Base-by-base conservation (phyloP, 352 stramenopile genomes). In the Blastocystis sp. region DNA sequence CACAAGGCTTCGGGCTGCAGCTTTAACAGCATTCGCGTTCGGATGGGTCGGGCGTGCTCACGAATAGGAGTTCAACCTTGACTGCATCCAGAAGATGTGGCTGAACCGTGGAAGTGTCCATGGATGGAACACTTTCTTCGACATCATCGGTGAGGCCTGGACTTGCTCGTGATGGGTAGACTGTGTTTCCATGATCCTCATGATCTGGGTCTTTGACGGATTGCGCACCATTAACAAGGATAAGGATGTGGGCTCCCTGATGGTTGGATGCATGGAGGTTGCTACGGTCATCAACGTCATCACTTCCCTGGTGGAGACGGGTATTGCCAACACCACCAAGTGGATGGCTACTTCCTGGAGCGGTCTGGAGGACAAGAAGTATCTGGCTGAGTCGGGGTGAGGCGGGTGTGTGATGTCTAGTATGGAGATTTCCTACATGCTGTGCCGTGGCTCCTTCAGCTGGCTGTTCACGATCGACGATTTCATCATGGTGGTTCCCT, bases 181-280 rank as follows among this genome's bases (percentile, higher is more conserved):
- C 53, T 79, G 69, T 43, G 23, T 79, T 64, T 38, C 34, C 23
- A 79, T 79, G 69, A 14, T 79, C 40, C 45, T 40, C 41, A 79
- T 79, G 3, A 79, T 79, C 21, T 79, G 69, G 69, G 69, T 79
- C 1, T 79, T 79, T 28, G 69, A 79, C 40, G 69, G 69, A 38
- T 21, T 79, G 17, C 69, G 69, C 17, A 79, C 40, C 2, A 79
- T 79, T 43, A 34, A 64, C 69, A 79, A 79, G 53, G 69, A 79
- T 34, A 79, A 79, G 69, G 69, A 79, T 79, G 28, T 79, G 4
- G 69, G 69, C 38, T 28, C 45, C 62, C 69, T 79, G 7, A 79
- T 79, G 69, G 69, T 79, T 14, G 40, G 43, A 11, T 79, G 69
- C 53, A 79, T 40, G 3, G 23, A 40, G 53, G 1, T 79, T 17